Evolutionary conservation across 306 rosid genomes (phyloP).

Genomic region (Vigna angularis): DNA sequence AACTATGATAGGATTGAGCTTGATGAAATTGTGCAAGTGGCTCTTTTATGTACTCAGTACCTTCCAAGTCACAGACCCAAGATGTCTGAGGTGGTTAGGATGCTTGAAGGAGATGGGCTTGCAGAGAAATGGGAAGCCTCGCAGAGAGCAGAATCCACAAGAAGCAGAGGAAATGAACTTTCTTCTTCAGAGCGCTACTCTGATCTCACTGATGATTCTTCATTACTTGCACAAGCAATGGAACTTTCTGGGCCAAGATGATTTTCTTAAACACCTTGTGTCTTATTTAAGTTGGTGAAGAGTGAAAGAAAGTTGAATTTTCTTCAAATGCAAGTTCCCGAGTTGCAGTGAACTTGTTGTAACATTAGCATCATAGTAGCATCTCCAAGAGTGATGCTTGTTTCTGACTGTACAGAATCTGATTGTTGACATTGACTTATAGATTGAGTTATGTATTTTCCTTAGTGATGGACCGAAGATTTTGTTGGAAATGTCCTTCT

Average conservation of each 20-base stretch:
- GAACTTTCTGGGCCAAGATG: constrained; percentile 99
- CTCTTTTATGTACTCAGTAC: constrained; percentile 86
- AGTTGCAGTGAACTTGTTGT: constrained; percentile 51
- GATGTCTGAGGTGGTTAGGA: constrained; percentile 95
- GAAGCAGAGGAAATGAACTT: constrained; percentile 76
- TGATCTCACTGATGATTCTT: constrained; percentile 96
- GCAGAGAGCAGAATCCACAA: constrained; percentile 80
- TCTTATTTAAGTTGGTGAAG: constrained; percentile 13
- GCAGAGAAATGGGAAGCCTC: constrained; percentile 99
- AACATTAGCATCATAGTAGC: constrained; percentile 52
- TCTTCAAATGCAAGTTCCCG: constrained; percentile 37
- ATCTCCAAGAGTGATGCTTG: constrained; percentile 41
- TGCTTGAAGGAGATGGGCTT: constrained; percentile 99
- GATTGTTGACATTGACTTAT: constrained; percentile 47
- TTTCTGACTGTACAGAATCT: constrained; percentile 60
- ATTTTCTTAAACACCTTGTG: background rate
- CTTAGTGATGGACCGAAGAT: constrained; percentile 31
- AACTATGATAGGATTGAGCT: constrained; percentile 81
- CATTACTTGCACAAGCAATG: constrained; percentile 96
- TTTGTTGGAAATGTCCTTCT: constrained; percentile 38
- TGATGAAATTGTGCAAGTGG: constrained; percentile 89
- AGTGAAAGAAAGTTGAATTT: constrained; percentile 8
- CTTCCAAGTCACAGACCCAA: constrained; percentile 85
- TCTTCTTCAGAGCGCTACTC: constrained; percentile 89
- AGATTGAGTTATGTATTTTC: constrained; percentile 37